These are phyloP conservation scores for Lachancea fermentati DNA, from an alignment of 805 yeast species.

Conservation along the genomic window DNA sequence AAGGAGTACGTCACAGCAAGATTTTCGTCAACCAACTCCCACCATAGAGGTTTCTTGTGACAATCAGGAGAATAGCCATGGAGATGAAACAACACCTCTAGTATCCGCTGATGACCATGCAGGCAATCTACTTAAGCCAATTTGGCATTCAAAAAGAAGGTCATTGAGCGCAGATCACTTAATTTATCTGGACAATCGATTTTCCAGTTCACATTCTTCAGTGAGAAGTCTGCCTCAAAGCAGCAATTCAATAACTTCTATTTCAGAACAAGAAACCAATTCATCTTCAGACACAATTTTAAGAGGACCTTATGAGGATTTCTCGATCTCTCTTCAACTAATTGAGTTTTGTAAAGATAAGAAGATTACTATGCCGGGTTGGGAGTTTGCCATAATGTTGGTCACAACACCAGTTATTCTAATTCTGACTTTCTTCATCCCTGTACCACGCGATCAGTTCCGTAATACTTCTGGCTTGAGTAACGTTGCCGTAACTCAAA, in stretches of 20 bases:
- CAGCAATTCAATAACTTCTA: background rate
- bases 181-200: conserved; percentile 4
- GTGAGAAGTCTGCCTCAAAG: background rate
- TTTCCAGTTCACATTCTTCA: background rate
- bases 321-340: background rate
- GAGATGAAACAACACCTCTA: background rate
- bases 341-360: background rate
- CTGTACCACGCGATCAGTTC: conserved; percentile 4
- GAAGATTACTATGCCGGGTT: conserved; percentile 4
- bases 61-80: background rate
- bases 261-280: background rate
- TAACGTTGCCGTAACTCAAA: background rate
- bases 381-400: conserved; percentile 18
- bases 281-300: background rate
- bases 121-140: background rate
- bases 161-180: conserved; percentile 9
- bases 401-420: conserved; percentile 22
- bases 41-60: background rate
- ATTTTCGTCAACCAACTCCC: conserved; percentile 3
- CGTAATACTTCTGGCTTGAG: background rate
- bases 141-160: conserved; percentile 1
- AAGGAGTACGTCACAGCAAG: conserved; percentile 16
- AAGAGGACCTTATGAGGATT: background rate
- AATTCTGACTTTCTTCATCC: conserved; percentile 16
- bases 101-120: background rate